phyloP scores from a whole-genome alignment of 2,329 filamentous ascomycete species.

The Pseudocercospora crystallina region DNA sequence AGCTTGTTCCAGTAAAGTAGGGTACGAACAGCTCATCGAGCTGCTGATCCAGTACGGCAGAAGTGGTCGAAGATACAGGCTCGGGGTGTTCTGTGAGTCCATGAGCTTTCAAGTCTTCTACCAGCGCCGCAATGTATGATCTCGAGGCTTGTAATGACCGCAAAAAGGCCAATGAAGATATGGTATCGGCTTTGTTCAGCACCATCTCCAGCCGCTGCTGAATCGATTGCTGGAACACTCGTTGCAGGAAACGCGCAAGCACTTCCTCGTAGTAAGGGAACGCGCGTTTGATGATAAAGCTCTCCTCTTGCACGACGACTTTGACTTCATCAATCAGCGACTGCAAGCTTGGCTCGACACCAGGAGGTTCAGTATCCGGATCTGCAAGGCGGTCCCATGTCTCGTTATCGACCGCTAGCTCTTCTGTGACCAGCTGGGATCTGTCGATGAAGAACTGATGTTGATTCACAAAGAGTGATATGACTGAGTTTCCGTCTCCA shows the following conservation, averaged over 20 bases:
- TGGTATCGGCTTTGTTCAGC: conserved; percentile 85
- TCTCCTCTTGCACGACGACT: conserved; percentile 95
- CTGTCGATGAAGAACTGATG: conserved; percentile 99
- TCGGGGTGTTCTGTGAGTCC: conserved; percentile 95
- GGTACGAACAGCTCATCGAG: conserved; percentile 66
- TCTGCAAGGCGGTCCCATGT: conserved; percentile 90
- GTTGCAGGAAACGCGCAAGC: conserved; percentile 85
- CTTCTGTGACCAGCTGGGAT: conserved; percentile 85
- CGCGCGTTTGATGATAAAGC: conserved; percentile 90
- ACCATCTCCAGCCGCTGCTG: conserved; percentile 96
- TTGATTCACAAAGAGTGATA: conserved; percentile 95
- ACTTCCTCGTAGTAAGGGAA: conserved; percentile 97
- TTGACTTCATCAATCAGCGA: conserved; percentile 91
- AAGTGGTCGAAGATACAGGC: conserved; percentile 80
- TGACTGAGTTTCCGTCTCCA: conserved; percentile 91
- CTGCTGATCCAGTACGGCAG: conserved; percentile 67
- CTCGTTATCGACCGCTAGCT: conserved; percentile 70
- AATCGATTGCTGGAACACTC: conserved; percentile 96
- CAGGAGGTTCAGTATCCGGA: conserved; percentile 86
- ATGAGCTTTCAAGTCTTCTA: conserved; percentile 92
- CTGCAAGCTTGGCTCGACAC: conserved; percentile 88
- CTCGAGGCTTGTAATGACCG: conserved; percentile 87
- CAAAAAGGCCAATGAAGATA: conserved; percentile 89
- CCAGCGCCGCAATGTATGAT: conserved; percentile 79
- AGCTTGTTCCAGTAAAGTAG: conserved; percentile 64